phyloP scores from a whole-genome alignment of 2,329 filamentous ascomycete species.

The Stromatinia cepivora region DNA sequence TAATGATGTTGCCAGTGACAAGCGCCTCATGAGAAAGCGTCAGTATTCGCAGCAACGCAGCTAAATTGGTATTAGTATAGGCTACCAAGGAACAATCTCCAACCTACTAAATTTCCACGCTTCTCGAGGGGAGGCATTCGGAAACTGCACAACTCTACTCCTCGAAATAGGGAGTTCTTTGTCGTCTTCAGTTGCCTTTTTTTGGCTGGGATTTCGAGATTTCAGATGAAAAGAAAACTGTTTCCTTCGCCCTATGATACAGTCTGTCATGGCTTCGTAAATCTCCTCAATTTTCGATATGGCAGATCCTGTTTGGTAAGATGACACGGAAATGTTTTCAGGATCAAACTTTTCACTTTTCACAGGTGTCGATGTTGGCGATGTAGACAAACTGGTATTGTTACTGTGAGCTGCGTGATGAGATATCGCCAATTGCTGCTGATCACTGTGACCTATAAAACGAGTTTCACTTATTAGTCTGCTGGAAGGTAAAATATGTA shows the following conservation, averaged over 20 bases:
- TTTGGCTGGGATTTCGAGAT: neutral
- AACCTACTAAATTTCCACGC: slow-evolving; percentile 54
- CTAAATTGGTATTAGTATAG: slow-evolving; percentile 42
- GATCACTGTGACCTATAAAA: neutral
- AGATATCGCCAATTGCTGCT: neutral
- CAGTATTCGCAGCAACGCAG: slow-evolving; percentile 57
- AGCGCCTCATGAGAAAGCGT: slow-evolving; percentile 61
- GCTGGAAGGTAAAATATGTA: slow-evolving; percentile 31
- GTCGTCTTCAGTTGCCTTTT: neutral
- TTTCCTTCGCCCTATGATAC: slow-evolving; percentile 47
- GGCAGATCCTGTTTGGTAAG: slow-evolving; percentile 40
- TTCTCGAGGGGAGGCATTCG: slow-evolving; percentile 50
- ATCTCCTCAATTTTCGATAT: slow-evolving; percentile 57
- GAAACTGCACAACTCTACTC: slow-evolving; percentile 44
- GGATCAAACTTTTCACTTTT: neutral
- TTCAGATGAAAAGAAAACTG: slow-evolving; percentile 48
- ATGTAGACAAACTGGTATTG: neutral
- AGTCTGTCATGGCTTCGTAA: slow-evolving; percentile 53
- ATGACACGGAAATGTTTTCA: slow-evolving; percentile 7
- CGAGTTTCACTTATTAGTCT: neutral
- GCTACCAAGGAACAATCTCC: slow-evolving; percentile 27
- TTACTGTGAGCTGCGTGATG: neutral
- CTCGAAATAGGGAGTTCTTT: neutral
- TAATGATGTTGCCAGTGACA: slow-evolving; percentile 54
- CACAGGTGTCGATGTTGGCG: neutral